Percentiles rank a stretch among this genome's conserved stretches.
Conservation (phyloP, 1,284 basidiomycete genomes). For the Spongiforma sp. region DNA sequence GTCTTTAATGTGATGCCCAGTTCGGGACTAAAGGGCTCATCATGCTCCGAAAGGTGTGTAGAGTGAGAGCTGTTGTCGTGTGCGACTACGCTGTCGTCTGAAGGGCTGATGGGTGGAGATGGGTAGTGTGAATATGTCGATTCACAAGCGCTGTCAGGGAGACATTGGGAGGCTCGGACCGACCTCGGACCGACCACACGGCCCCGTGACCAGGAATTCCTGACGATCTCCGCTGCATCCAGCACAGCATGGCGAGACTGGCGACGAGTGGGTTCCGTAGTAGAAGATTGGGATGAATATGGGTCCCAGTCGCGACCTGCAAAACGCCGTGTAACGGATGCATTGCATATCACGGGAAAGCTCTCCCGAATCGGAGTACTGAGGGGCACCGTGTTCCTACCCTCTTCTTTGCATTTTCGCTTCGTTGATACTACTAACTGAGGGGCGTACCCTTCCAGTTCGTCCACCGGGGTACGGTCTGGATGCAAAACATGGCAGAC, state of each 20-base stretch:
- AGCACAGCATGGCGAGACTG: constrained; percentile 6
- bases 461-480: too few species aligned
- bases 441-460: too few species aligned
- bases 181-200: not conserved
- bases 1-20: not conserved
- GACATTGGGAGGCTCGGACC: too few species aligned
- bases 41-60: not conserved
- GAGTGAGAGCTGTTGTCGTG: not conserved
- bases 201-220: not conserved
- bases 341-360: not conserved
- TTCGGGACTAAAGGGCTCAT: not conserved
- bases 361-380: too few species aligned
- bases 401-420: too few species aligned
- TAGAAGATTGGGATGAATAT: not conserved
- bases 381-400: too few species aligned
- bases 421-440: too few species aligned
- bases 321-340: not conserved
- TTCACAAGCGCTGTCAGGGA: not conserved
- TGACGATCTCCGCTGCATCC: constrained; percentile 24
- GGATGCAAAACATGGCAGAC: not conserved
- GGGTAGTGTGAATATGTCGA: constrained; percentile 4
- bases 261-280: not conserved
- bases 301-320: not conserved
- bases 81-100: not conserved
- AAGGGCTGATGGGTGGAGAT: constrained; percentile 12